Conservation (phyloP, 208 protist species). For the Acanthamoeba healyi region DNA sequence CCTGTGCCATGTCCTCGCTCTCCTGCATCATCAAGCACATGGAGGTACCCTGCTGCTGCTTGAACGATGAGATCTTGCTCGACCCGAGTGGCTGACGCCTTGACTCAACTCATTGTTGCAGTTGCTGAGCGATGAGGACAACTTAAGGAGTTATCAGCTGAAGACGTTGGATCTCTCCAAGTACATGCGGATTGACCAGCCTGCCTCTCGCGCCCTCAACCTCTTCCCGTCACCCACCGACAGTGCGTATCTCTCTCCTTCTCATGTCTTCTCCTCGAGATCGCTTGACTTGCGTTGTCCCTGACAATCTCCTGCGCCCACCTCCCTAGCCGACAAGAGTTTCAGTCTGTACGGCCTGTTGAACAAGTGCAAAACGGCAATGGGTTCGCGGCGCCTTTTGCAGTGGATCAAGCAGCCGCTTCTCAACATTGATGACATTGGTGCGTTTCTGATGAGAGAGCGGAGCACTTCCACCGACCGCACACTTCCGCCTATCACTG, state of each 20-base stretch:
- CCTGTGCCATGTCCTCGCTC: slow-evolving; percentile 56
- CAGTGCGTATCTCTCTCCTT: background rate
- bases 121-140: slow-evolving; percentile 62
- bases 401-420: slow-evolving; percentile 98
- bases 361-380: slow-evolving; percentile 96
- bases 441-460: slow-evolving; percentile 65
- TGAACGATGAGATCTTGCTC: too few relatives aligned
- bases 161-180: slow-evolving; percentile 52
- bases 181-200: slow-evolving; percentile 73
- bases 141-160: slow-evolving; percentile 47
- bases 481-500: too few relatives aligned
- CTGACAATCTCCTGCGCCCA: too few relatives aligned
- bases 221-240: slow-evolving; percentile 66
- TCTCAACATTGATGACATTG: slow-evolving; percentile 94
- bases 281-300: background rate
- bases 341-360: slow-evolving; percentile 94
- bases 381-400: slow-evolving; percentile 96
- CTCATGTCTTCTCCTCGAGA: background rate
- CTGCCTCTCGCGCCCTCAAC: slow-evolving; percentile 65
- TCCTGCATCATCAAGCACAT: slow-evolving; percentile 68
- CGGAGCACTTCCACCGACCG: too few relatives aligned
- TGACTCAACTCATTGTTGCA: background rate
- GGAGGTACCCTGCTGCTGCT: slow-evolving; percentile 22
- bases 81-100: too few relatives aligned
- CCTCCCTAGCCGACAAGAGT: slow-evolving; percentile 49